These are phyloP conservation scores for Trypanosoma boissoni DNA, from an alignment of 208 protist species.

Conservation along the genomic window DNA sequence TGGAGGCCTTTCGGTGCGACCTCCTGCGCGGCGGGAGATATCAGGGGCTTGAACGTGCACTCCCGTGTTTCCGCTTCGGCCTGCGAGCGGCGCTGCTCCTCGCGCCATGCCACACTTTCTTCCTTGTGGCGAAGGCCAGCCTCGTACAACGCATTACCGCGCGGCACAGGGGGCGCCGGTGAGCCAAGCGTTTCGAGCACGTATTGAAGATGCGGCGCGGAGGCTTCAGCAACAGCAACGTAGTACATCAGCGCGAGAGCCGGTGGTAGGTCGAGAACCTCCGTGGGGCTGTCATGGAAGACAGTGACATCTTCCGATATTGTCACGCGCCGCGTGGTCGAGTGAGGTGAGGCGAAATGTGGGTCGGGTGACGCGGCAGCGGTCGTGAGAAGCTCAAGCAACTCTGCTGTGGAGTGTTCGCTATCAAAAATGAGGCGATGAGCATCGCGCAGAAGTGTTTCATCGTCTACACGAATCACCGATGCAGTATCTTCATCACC, in stretches of 20 bases:
- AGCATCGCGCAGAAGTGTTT: slow-evolving; percentile 14
- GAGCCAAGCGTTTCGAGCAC: slow-evolving; percentile 29
- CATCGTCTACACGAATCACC: slow-evolving; percentile 4
- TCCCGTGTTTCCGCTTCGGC: slow-evolving; percentile 27
- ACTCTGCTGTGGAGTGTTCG: slow-evolving; percentile 6
- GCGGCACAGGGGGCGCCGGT: slow-evolving; percentile 17
- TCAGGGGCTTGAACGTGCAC: slow-evolving; percentile 52
- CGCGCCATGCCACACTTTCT: neutral
- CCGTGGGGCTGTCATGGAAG: slow-evolving; percentile 3
- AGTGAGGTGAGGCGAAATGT: neutral
- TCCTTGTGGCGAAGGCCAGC: slow-evolving; percentile 6
- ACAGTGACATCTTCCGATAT: slow-evolving; percentile 25
- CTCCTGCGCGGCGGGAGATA: slow-evolving; percentile 30
- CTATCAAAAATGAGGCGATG: slow-evolving; percentile 15
- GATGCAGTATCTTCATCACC: neutral
- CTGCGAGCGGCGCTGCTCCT: slow-evolving; percentile 3
- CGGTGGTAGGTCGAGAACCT: slow-evolving; percentile 35
- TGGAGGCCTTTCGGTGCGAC: slow-evolving; percentile 35
- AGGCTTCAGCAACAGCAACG: slow-evolving; percentile 15
- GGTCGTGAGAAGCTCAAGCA: slow-evolving; percentile 2
- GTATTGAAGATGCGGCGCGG: slow-evolving; percentile 21
- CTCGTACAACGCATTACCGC: slow-evolving; percentile 27
- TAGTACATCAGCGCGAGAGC: slow-evolving; percentile 47
- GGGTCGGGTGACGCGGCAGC: neutral
- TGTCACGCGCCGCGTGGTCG: slow-evolving; percentile 6